phyloP scores from a whole-genome alignment of 2,329 filamentous ascomycete genomes.

The Sphaerostilbella broomeana region DNA sequence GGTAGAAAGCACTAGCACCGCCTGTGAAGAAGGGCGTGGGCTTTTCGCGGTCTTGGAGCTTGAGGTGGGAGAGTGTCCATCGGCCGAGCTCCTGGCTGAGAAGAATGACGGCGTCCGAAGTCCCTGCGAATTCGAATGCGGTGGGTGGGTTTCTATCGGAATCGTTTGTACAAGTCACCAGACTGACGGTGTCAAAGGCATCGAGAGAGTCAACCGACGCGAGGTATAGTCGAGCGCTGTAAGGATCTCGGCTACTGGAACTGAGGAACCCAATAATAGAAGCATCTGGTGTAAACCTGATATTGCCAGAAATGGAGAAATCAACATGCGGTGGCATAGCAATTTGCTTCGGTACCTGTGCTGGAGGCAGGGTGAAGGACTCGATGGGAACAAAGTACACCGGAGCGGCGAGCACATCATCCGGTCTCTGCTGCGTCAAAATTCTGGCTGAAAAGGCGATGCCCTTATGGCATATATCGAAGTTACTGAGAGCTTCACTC shows the following conservation, averaged over 20 bases:
- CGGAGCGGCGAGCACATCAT: constrained; percentile 14
- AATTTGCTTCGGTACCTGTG: constrained; percentile 20
- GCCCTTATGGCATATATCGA: constrained; percentile 29
- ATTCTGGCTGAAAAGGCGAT: constrained; percentile 28
- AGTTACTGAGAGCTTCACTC: constrained; percentile 19
- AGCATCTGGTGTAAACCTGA: constrained; percentile 33
- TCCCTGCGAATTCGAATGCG: constrained; percentile 29
- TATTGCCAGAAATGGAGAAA: constrained; percentile 17
- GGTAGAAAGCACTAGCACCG: constrained; percentile 23
- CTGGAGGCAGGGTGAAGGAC: constrained; percentile 23
- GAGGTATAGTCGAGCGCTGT: constrained; percentile 26
- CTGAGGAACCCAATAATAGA: constrained; percentile 30
- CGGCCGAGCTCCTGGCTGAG: constrained; percentile 29
- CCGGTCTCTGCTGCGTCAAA: constrained; percentile 8
- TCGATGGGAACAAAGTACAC: constrained; percentile 30
- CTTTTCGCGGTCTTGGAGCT: constrained; percentile 23
- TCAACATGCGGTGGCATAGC: constrained; percentile 12
- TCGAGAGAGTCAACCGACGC: constrained; percentile 17
- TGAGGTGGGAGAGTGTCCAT: constrained; percentile 26
- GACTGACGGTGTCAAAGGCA: constrained; percentile 12
- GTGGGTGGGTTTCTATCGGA: constrained; percentile 21
- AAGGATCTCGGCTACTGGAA: constrained; percentile 17
- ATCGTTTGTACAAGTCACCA: constrained; percentile 1
- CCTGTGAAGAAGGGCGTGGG: constrained; percentile 21
- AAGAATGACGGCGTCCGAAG: constrained; percentile 29